These are phyloP conservation scores for Eucalyptus grandis DNA, from an alignment of 345 rosid genomes.

Conservation along the genomic window DNA sequence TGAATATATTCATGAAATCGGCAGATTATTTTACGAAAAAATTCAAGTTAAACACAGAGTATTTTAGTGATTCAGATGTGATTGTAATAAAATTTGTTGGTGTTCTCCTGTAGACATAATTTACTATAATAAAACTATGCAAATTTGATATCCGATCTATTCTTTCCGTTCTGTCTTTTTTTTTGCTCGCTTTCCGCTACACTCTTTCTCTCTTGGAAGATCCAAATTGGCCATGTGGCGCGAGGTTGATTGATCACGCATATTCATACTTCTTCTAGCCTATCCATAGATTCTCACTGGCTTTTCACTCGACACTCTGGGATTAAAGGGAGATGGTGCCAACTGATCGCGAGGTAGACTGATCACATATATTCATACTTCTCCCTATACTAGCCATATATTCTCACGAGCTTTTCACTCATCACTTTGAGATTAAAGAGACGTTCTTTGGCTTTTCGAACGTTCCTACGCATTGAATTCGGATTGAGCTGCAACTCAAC, in stretches of 20 bases:
- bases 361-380: not conserved
- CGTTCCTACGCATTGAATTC: not conserved
- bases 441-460: not conserved
- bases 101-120: too few relatives aligned
- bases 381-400: not conserved
- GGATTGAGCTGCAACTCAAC: not conserved
- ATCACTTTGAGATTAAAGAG: not conserved
- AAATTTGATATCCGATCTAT: too few relatives aligned
- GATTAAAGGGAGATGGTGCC: fast-evolving
- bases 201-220: not conserved
- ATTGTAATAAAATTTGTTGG: fast-evolving
- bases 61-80: fast-evolving
- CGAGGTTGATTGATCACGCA: not conserved
- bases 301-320: not conserved
- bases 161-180: fast-evolving
- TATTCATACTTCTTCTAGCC: not conserved
- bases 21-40: too few relatives aligned
- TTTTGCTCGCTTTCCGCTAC: too few relatives aligned
- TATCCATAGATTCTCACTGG: not conserved
- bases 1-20: too few relatives aligned
- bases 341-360: not conserved
- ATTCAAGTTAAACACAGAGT: fast-evolving
- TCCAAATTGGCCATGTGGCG: not conserved
- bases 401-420: not conserved
- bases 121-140: too few relatives aligned